Base-by-base conservation (phyloP, 176 grass and related monocot species). In the Coix lacrymajobi region DNA sequence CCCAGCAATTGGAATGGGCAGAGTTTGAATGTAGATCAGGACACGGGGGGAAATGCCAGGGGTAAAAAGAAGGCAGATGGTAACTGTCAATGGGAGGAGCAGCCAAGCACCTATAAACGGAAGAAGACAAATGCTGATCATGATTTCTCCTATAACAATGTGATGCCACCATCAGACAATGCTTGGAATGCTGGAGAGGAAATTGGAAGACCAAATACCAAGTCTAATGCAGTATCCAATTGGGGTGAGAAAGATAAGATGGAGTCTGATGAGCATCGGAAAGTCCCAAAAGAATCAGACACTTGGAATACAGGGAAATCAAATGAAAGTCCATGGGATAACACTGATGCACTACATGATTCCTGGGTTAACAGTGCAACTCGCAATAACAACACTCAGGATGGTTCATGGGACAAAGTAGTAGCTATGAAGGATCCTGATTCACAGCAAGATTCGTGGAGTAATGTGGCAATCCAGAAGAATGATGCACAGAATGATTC, bases 291-390 rank as follows among this genome's bases (percentile, higher is more conserved):
- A 52, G 79, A 81, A 57, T 70, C 65, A 1, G 77, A 80, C 31
- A 20, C 44, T 14, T 79, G 77, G 77, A 66, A 34, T 49, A 32
- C 62, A 68, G 43, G 17, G 24, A 69, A 49, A 73, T 72, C 76
- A 64, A 85, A 79, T 79, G 40, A 14, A 73, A 78, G 30, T 72
- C 49, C 84, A 33, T 85, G 84, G 83, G 75, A 85, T n/a, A 85
- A 63, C 19, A 49, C 58, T 54, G 64, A 80, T 51, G 56, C 44
- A 19, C 58, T 1, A 25, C 54, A 80, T 44, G 69, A 65, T 40
- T 86, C 73, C 58, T 88, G 79, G 54, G 73, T 19, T 52, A 77
- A 40, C 17, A 22, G 14, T 61, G 52, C 40, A 71, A 7, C 65
- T 70, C 41, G 41, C 10, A 54, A 83, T 65, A 70, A 62, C 71